These are phyloP conservation scores for Bipolaris zeicola DNA, from an alignment of 2,329 filamentous ascomycete genomes.

Conservation along the genomic window DNA sequence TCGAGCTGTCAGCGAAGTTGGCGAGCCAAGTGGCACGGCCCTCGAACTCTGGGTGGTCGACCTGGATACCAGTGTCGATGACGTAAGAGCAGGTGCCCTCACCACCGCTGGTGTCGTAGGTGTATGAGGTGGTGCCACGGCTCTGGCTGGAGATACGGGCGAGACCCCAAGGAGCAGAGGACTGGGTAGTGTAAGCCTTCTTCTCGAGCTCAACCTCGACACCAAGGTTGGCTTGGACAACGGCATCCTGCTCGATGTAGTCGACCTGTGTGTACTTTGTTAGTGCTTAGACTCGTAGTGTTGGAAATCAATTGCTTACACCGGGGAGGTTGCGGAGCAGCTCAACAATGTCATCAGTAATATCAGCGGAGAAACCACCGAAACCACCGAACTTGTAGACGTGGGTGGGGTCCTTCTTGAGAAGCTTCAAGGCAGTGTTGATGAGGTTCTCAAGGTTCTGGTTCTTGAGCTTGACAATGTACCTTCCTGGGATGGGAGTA, in stretches of 20 bases:
- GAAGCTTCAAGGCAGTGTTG: slow-evolving; percentile 32
- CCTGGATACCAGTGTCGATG: slow-evolving; percentile 68
- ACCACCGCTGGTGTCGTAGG: slow-evolving; percentile 49
- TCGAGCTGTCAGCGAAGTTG: slow-evolving; percentile 45
- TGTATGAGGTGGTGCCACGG: slow-evolving; percentile 41
- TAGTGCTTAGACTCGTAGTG: neutral
- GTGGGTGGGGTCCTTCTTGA: slow-evolving; percentile 39
- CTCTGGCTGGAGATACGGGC: slow-evolving; percentile 47
- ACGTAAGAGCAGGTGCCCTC: slow-evolving; percentile 61
- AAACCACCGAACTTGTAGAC: slow-evolving; percentile 48
- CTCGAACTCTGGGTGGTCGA: slow-evolving; percentile 56
- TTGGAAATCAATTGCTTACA: slow-evolving; percentile 22
- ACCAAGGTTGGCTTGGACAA: slow-evolving; percentile 39
- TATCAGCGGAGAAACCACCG: slow-evolving; percentile 48
- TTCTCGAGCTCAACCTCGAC: slow-evolving; percentile 26
- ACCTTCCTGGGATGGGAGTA: slow-evolving; percentile 49
- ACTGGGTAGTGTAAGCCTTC: slow-evolving; percentile 48
- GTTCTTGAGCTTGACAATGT: slow-evolving; percentile 55
- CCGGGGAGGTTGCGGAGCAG: slow-evolving; percentile 37
- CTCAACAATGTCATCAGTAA: slow-evolving; percentile 38
- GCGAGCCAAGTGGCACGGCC: slow-evolving; percentile 47
- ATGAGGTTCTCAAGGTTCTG: slow-evolving; percentile 36
- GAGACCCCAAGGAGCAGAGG: slow-evolving; percentile 50
- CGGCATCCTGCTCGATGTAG: slow-evolving; percentile 50
- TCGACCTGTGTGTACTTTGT: slow-evolving; percentile 39